Conservation (phyloP, 1,139 yeast genomes). For the Kodamaea anthophila region DNA sequence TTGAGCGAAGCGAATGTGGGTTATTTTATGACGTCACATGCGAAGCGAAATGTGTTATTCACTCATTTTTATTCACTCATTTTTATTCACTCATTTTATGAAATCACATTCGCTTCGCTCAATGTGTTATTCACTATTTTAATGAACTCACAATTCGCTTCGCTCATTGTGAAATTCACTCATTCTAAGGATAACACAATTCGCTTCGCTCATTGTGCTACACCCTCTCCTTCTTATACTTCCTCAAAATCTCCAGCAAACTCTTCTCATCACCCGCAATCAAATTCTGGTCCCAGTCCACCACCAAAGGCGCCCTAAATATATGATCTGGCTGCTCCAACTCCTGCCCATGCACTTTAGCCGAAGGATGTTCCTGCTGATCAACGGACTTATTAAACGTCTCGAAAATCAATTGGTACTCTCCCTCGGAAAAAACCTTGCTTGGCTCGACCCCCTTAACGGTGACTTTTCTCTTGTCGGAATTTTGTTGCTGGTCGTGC, state of each 20-base stretch:
- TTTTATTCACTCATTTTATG: too few relatives aligned
- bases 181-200: too few relatives aligned
- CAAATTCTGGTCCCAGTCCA: conserved; percentile 44
- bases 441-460: conserved; percentile 23
- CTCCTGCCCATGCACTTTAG: conserved; percentile 8
- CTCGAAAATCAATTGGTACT: conserved; percentile 35
- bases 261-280: conserved; percentile 37
- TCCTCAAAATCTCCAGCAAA: conserved; percentile 25
- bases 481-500: conserved; percentile 18
- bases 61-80: too few relatives aligned
- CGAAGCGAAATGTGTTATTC: too few relatives aligned
- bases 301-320: conserved; percentile 39
- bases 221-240: conserved; percentile 15
- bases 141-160: too few relatives aligned
- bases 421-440: conserved; percentile 33
- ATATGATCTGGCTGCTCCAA: conserved; percentile 27
- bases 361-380: conserved; percentile 15
- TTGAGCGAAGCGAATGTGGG: too few relatives aligned
- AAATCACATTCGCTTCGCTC: too few relatives aligned
- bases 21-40: too few relatives aligned
- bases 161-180: too few relatives aligned
- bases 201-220: too few relatives aligned
- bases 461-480: conserved; percentile 19
- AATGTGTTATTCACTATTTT: too few relatives aligned
- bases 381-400: conserved; percentile 30